Conservation (phyloP, 148 eudicot species). For the Rhododendron ovatum region DNA sequence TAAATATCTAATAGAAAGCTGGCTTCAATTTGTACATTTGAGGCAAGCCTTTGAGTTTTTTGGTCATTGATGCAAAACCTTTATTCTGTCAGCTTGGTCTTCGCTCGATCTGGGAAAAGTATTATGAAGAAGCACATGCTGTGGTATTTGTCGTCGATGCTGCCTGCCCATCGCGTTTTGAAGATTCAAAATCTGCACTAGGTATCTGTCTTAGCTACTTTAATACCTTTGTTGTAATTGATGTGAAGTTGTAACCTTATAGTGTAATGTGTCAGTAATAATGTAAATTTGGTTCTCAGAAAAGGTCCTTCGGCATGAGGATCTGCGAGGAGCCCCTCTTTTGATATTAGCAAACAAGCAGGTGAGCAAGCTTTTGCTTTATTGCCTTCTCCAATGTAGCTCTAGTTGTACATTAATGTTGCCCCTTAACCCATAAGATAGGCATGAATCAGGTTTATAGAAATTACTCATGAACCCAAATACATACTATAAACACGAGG, state of each 20-base stretch:
- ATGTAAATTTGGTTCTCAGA: slow-evolving; percentile 38
- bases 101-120: slow-evolving; percentile 98
- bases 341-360: slow-evolving; percentile 92
- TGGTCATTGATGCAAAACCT: slow-evolving; percentile 10
- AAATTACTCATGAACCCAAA: neutral
- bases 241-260: neutral
- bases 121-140: slow-evolving; percentile 99
- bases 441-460: neutral
- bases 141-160: slow-evolving; percentile 92
- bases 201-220: slow-evolving; percentile 35
- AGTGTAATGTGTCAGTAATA: neutral
- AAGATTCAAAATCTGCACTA: slow-evolving; percentile 89
- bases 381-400: neutral
- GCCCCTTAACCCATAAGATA: neutral
- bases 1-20: neutral
- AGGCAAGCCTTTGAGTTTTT: neutral
- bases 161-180: slow-evolving; percentile 79
- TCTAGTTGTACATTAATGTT: neutral
- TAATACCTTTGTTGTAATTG: neutral
- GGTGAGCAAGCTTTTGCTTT: slow-evolving; percentile 33
- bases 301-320: slow-evolving; percentile 91
- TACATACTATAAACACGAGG: neutral
- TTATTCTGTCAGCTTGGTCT: slow-evolving; percentile 71
- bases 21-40: neutral
- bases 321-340: slow-evolving; percentile 96